Base-by-base conservation (phyloP, 192 early-diverging fungal genomes). In the Backusella parvicylindrica region DNA sequence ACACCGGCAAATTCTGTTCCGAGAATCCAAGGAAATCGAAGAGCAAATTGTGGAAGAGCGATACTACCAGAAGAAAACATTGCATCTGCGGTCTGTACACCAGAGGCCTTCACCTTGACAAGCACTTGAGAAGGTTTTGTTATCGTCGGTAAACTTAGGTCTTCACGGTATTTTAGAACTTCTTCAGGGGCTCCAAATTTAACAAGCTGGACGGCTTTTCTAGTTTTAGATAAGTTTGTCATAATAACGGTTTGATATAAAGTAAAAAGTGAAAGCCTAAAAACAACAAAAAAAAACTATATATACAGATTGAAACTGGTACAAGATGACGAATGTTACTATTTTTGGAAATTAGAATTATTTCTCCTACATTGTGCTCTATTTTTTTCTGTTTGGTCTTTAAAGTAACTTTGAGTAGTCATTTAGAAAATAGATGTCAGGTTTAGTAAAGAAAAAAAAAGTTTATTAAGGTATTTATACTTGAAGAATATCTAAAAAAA, bases 21-120 rank as follows among this genome's bases (percentile, higher is more conserved):
- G 0, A 77, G 21, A 35, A 81, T 47, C 26, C 12, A 32, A 9
- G 74, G 70, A 15, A 60, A 64, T 0, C 23, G n/a, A 28, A 72
- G 21, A 4, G 9, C 40, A 37, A 75, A 66, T 0, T 53, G 23
- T 3, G 69, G 16, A 16, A 71, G 7, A n/a, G 16, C 4, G 6
- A 77, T 23, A 21, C 64, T 74, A 30, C 79, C 79, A 21, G 60
- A 26, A 9, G 75, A 31, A 0, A 67, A 5, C 26, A 74, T 66
- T 21, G 67, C 49, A 16, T 81, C 79, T 3, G 73, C 66, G 11
- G 75, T 67, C n/a, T 81, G 74, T 1, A 81, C 67, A 53, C 79
- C 75, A 13, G 79, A 71, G 9, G 71, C 75, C 9, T 76, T 65
- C 31, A 77, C 41, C 13, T 33, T 26, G 13, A 77, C 40, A 21